phyloP scores from a whole-genome alignment of 176 grass and related monocot genomes.

The Dendrocalamus sinicus region DNA sequence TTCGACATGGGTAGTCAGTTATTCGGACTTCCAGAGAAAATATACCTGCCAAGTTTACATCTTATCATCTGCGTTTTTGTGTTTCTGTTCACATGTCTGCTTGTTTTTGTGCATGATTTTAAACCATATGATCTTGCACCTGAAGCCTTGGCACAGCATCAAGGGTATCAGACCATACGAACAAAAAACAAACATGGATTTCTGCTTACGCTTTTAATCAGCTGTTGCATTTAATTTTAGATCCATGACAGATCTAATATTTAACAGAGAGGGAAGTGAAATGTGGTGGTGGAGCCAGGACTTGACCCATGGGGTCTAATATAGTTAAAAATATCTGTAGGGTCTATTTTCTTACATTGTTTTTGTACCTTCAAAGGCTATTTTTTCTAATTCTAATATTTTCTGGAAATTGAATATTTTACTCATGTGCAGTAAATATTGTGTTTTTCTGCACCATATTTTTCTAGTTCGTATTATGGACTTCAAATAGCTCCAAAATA shows the following conservation, averaged over 20 bases:
- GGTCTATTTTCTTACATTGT: not conserved
- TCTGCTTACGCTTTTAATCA: not conserved
- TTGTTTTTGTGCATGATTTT: slow-evolving; percentile 10
- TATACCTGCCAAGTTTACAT: not conserved
- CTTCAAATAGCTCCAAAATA: slow-evolving; percentile 11
- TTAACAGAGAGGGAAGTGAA: not conserved
- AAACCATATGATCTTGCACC: not conserved
- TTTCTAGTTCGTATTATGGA: not conserved
- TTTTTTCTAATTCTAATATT: not conserved
- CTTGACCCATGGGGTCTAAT: not conserved
- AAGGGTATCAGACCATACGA: not conserved
- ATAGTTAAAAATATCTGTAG: not conserved
- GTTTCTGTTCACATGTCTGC: slow-evolving; percentile 6
- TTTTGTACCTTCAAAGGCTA: not conserved
- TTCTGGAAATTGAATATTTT: not conserved
- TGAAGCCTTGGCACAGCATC: not conserved
- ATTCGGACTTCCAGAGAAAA: not conserved
- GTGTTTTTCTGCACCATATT: slow-evolving; percentile 24
- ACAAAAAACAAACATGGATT: not conserved
- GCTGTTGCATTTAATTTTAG: not conserved
- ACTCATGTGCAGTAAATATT: not conserved
- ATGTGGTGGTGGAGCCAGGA: not conserved
- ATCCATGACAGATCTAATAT: not conserved
- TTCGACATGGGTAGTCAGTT: not conserved
- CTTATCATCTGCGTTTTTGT: not conserved